These are phyloP conservation scores for Cytospora piceae DNA, from an alignment of 2,329 filamentous ascomycete genomes.

Conservation along the genomic window DNA sequence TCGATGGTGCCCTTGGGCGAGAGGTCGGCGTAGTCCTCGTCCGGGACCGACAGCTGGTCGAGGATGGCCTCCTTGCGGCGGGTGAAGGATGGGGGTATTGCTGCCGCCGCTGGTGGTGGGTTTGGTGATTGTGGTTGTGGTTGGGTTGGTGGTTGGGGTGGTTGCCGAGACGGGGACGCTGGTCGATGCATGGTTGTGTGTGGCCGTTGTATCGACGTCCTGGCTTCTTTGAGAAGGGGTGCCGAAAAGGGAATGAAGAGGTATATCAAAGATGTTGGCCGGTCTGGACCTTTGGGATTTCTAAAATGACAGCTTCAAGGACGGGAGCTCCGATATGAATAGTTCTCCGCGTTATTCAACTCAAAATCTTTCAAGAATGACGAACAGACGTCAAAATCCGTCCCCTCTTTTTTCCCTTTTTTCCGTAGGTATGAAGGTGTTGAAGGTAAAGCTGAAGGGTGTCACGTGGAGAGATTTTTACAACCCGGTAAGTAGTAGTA, in stretches of 20 bases:
- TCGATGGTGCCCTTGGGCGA: constrained; percentile 92
- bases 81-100: constrained; percentile 47
- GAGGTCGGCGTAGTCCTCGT: constrained; percentile 74
- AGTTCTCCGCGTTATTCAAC: background rate
- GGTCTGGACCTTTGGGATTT: background rate
- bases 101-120: background rate
- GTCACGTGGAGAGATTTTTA: constrained; percentile 21
- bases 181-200: background rate
- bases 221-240: background rate
- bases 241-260: background rate
- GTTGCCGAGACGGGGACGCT: background rate
- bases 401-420: background rate
- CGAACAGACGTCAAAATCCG: background rate
- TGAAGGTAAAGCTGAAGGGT: constrained; percentile 17
- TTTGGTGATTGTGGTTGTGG: background rate
- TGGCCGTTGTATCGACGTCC: background rate
- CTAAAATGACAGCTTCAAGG: background rate
- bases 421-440: background rate
- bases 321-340: background rate
- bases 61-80: constrained; percentile 75
- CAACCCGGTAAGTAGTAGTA: background rate
- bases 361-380: background rate
- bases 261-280: background rate
- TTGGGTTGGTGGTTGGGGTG: background rate
- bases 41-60: constrained; percentile 67